These are phyloP conservation scores for Aspergillus sp. DNA, from an alignment of 2,329 filamentous ascomycete genomes.

Conservation along the genomic window DNA sequence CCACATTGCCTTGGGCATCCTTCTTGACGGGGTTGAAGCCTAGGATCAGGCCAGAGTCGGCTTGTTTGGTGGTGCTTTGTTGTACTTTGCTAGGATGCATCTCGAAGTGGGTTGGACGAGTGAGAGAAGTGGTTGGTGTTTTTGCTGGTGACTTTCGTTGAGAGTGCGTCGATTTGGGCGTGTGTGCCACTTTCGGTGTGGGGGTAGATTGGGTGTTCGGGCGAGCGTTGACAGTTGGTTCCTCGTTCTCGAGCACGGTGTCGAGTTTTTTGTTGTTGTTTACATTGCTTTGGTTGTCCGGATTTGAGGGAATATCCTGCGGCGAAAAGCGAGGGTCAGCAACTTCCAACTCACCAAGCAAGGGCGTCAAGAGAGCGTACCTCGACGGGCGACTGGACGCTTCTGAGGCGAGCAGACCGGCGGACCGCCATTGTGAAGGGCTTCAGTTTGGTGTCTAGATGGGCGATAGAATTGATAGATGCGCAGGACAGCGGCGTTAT, in stretches of 20 bases:
- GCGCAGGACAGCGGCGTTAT: neutral
- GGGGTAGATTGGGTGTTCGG: slow-evolving; percentile 14
- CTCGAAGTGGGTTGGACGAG: slow-evolving; percentile 72
- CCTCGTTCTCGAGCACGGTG: slow-evolving; percentile 50
- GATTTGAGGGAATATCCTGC: slow-evolving; percentile 6
- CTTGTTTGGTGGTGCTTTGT: slow-evolving; percentile 69
- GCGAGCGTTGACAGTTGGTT: slow-evolving; percentile 37
- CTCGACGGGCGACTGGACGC: slow-evolving; percentile 30
- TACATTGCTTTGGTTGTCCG: slow-evolving; percentile 9
- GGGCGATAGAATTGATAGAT: no score
- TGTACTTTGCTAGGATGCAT: slow-evolving; percentile 91
- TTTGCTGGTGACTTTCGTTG: slow-evolving; percentile 12
- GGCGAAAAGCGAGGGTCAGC: slow-evolving; percentile 12
- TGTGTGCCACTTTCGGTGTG: slow-evolving; percentile 17
- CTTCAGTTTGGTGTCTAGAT: no score
- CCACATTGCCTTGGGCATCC: slow-evolving; percentile 36
- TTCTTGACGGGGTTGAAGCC: slow-evolving; percentile 75
- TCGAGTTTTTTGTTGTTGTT: slow-evolving; percentile 35
- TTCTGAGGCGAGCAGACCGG: slow-evolving; percentile 43
- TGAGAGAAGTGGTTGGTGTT: slow-evolving; percentile 52
- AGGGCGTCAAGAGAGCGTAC: slow-evolving; percentile 23
- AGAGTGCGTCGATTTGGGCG: slow-evolving; percentile 22
- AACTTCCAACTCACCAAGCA: neutral
- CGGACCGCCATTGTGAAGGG: slow-evolving; percentile 36
- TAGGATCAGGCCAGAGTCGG: slow-evolving; percentile 76